Conservation (phyloP, 2,329 filamentous ascomycete genomes). For the Tympanopsis confertula region DNA sequence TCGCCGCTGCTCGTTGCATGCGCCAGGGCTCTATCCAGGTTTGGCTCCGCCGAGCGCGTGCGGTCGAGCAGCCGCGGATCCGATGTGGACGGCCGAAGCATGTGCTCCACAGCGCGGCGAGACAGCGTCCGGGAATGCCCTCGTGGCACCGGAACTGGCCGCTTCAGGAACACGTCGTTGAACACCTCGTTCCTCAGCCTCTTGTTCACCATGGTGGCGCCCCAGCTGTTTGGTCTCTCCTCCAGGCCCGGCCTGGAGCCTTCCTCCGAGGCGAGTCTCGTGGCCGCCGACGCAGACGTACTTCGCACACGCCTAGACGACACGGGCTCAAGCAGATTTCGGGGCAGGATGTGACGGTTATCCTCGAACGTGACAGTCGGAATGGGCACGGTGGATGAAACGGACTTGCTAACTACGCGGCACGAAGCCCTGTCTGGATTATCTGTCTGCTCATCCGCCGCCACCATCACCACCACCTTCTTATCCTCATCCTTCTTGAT, state of each 20-base stretch:
- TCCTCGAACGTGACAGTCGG: constrained; percentile 90
- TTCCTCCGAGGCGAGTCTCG: constrained; percentile 9
- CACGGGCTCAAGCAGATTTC: constrained; percentile 63
- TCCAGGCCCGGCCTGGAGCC: constrained; percentile 31
- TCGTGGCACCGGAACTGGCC: constrained; percentile 70
- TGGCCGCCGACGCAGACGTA: constrained; percentile 17
- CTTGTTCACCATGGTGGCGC: constrained; percentile 82
- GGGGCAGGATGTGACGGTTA: constrained; percentile 84
- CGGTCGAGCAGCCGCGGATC: constrained; percentile 14
- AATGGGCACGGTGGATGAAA: constrained; percentile 56
- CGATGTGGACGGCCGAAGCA: constrained; percentile 31
- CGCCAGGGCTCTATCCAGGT: background rate
- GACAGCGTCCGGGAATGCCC: constrained; percentile 56
- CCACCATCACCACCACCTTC: constrained; percentile 5
- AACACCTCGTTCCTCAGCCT: constrained; percentile 81
- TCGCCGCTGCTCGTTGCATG: no score
- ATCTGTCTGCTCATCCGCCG: constrained; percentile 14
- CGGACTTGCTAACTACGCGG: constrained; percentile 60
- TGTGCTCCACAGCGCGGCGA: constrained; percentile 31
- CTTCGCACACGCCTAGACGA: constrained; percentile 23
- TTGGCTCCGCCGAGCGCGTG: background rate
- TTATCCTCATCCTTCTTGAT: constrained; percentile 34
- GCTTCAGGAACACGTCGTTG: constrained; percentile 79
- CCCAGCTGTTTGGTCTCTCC: constrained; percentile 61
- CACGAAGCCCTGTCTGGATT: constrained; percentile 17